phyloP scores from a whole-genome alignment of 1,284 basidiomycete species.

The Erythrobasidium hasegawianum region DNA sequence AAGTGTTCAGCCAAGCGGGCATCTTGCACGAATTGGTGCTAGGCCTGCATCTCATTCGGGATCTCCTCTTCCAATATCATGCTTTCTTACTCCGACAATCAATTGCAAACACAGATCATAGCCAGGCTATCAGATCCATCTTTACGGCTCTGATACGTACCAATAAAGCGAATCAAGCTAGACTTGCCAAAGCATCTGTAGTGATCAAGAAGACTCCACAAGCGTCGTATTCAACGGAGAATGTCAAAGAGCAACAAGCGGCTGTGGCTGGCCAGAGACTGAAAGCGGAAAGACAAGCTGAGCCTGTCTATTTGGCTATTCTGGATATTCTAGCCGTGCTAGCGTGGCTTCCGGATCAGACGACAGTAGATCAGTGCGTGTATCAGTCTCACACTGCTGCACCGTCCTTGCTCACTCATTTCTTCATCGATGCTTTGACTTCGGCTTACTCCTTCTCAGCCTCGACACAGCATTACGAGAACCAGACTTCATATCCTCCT shows the following conservation, averaged over 20 bases:
- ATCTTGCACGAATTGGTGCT: not conserved
- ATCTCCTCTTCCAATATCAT: conserved; percentile 8
- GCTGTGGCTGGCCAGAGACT: not conserved
- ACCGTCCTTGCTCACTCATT: no score
- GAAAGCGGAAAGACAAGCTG: not conserved
- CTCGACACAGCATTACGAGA: conserved; percentile 19
- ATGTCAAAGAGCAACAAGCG: not conserved
- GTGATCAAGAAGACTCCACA: not conserved
- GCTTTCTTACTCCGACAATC: not conserved
- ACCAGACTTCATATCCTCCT: conserved; percentile 9
- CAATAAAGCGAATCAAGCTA: not conserved
- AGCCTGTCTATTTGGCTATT: conserved; percentile 1
- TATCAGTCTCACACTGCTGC: no score
- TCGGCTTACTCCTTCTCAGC: not conserved
- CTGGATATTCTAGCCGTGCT: not conserved
- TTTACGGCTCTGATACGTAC: not conserved
- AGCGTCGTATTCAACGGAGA: not conserved
- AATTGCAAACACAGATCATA: not conserved
- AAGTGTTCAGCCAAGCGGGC: not conserved
- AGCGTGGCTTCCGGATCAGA: not conserved
- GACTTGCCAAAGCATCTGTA: not conserved
- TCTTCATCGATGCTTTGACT: no score
- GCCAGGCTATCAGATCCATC: not conserved
- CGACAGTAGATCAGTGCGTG: not conserved
- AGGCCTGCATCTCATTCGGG: conserved; percentile 12